phyloP scores from a whole-genome alignment of 805 yeast genomes.

The Lipomyces lipofer region DNA sequence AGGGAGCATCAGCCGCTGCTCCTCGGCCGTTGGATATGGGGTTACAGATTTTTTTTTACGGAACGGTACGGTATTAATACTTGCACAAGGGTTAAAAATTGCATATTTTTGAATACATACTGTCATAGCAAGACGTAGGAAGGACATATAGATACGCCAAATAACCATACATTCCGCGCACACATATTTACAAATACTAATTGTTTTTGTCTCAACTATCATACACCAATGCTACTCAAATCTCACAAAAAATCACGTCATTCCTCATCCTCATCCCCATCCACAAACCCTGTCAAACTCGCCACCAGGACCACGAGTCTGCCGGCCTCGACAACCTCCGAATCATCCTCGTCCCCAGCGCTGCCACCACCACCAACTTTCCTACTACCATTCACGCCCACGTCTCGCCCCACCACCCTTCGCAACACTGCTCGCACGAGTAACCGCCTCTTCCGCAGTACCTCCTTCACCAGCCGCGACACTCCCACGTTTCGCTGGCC shows the following conservation, averaged over 20 bases:
- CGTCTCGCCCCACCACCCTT: conserved; percentile 20
- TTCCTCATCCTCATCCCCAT: neutral
- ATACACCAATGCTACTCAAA: neutral
- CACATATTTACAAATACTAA: too few relatives aligned
- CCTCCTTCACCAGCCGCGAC: conserved; percentile 16
- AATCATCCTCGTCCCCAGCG: conserved; percentile 4
- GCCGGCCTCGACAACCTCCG: conserved; percentile 19
- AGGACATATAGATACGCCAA: too few relatives aligned
- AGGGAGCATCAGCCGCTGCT: too few relatives aligned
- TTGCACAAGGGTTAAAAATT: too few relatives aligned
- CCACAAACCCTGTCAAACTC: conserved; percentile 14
- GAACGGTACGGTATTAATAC: too few relatives aligned
- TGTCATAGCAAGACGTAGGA: too few relatives aligned
- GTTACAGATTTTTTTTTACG: too few relatives aligned
- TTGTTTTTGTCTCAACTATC: too few relatives aligned
- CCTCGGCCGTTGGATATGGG: too few relatives aligned
- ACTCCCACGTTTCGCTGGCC: conserved; percentile 30
- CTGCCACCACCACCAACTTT: neutral
- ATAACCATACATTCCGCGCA: too few relatives aligned
- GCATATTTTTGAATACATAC: too few relatives aligned
- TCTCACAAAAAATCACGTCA: neutral
- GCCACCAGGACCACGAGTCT: conserved; percentile 21
- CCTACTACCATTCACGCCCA: neutral
- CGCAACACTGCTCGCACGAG: conserved; percentile 24
- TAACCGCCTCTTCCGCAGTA: conserved; percentile 12